Conservation (phyloP, 2,329 filamentous ascomycete species). For the Emmonsiellopsis sp. region DNA sequence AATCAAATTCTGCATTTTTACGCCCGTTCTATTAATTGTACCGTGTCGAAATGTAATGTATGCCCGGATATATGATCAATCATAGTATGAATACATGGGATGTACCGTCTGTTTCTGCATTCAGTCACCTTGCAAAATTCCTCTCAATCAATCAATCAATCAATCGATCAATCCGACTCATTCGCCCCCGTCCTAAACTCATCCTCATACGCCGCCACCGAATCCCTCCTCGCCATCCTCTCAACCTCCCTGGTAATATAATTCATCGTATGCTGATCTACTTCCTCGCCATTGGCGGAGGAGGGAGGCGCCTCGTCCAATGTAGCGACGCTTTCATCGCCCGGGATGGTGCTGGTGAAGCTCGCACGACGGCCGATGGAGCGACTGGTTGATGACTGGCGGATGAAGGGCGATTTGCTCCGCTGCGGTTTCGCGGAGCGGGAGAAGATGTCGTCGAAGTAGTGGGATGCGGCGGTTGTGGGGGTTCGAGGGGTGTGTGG, state of each 20-base stretch:
- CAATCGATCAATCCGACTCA: constrained; percentile 12
- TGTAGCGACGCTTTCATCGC: background rate
- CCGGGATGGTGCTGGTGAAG: constrained; percentile 42
- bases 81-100: too few relatives aligned
- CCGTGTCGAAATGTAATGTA: too few relatives aligned
- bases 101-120: too few relatives aligned
- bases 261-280: constrained; percentile 63
- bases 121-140: too few relatives aligned
- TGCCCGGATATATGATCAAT: too few relatives aligned
- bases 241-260: constrained; percentile 77
- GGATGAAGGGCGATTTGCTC: constrained; percentile 47
- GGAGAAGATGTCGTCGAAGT: constrained; percentile 85
- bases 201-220: constrained; percentile 46
- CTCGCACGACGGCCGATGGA: constrained; percentile 80
- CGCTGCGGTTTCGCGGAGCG: constrained; percentile 39
- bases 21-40: too few relatives aligned
- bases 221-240: constrained; percentile 55
- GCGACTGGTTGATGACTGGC: constrained; percentile 70
- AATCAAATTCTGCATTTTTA: too few relatives aligned
- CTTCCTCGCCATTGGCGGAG: constrained; percentile 34
- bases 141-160: background rate
- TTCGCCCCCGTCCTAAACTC: constrained; percentile 55
- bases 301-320: background rate
- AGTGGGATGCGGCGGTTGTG: constrained; percentile 73
- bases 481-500: constrained; percentile 90